phyloP scores from a whole-genome alignment of 1,284 basidiomycete genomes.

The Leccinum fallax region DNA sequence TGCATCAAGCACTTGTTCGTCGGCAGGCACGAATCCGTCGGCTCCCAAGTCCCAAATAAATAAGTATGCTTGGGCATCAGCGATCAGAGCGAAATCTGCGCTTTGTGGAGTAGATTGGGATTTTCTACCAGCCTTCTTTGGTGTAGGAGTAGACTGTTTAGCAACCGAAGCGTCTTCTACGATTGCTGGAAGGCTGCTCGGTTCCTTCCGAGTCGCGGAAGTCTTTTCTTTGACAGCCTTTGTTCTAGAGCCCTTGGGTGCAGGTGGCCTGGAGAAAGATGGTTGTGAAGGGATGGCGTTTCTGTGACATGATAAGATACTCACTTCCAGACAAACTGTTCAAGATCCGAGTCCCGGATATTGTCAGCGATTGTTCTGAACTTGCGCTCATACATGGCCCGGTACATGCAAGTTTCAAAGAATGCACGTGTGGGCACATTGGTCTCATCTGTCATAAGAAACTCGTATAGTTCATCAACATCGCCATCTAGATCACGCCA shows the following conservation, averaged over 20 bases:
- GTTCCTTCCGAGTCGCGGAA: conserved; percentile 17
- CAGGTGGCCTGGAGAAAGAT: conserved; percentile 40
- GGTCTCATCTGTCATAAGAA: conserved; percentile 71
- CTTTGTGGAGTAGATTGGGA: conserved; percentile 13
- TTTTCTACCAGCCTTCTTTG: conserved; percentile 17
- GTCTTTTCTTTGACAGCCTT: conserved; percentile 27
- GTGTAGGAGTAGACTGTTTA: conserved; percentile 11
- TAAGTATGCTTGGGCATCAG: conserved; percentile 54
- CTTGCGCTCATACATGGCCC: conserved; percentile 94
- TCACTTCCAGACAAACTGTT: conserved; percentile 79
- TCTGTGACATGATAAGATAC: conserved; percentile 31
- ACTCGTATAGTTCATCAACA: conserved; percentile 81
- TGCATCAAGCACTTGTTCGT: conserved; percentile 68
- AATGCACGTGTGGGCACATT: conserved; percentile 83
- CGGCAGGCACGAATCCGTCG: conserved; percentile 63
- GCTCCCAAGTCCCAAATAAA: conserved; percentile 75
- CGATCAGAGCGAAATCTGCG: conserved; percentile 37
- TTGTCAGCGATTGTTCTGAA: conserved; percentile 73
- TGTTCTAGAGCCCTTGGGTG: conserved; percentile 29
- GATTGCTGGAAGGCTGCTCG: conserved; percentile 12
- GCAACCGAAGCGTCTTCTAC: conserved; percentile 2
- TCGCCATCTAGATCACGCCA: conserved; percentile 91
- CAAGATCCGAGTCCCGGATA: conserved; percentile 66
- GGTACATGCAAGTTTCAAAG: conserved; percentile 93
- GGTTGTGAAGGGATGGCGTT: conserved; percentile 27